Percentiles rank a stretch among this genome's conserved stretches.
These are phyloP conservation scores for Santalum album DNA, from an alignment of 164 flowering plant genomes.

Conservation along the genomic window DNA sequence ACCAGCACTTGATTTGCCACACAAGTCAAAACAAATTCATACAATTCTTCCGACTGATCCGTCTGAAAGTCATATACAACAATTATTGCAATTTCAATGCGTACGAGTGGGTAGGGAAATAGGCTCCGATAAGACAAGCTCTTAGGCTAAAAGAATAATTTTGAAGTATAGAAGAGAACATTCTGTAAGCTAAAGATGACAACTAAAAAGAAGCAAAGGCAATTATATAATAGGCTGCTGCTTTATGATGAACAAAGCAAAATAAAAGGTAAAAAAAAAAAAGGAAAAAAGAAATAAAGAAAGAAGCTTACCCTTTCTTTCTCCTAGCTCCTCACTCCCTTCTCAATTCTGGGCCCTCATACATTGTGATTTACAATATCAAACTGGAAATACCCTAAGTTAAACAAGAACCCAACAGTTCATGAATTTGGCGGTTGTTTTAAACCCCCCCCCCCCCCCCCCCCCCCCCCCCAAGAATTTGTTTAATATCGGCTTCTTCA, in stretches of 20 bases:
- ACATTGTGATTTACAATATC: conserved; percentile 4
- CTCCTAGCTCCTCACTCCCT: neutral
- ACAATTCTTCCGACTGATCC: too few species aligned
- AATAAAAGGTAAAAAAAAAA: neutral
- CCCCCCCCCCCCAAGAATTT: conserved; percentile 5
- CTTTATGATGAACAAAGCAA: neutral
- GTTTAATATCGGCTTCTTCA: conserved; percentile 3
- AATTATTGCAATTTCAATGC: too few species aligned
- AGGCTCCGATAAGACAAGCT: too few species aligned
- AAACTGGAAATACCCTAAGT: conserved; percentile 5
- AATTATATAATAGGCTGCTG: conserved; percentile 4
- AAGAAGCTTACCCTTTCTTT: neutral
- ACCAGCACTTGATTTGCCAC: too few species aligned
- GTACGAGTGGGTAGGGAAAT: too few species aligned
- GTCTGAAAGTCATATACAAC: too few species aligned
- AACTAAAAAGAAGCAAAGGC: neutral
- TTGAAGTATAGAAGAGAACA: conserved; percentile 3
- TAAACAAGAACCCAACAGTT: neutral
- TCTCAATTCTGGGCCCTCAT: conserved; percentile 6
- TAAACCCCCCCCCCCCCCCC: too few species aligned
- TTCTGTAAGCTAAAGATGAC: neutral
- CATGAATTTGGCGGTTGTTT: neutral
- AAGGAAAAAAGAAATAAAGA: too few species aligned
- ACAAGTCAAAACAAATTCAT: too few species aligned
- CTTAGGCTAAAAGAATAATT: conserved; percentile 2